Base-by-base conservation (phyloP, 225 moss, liverwort and hornwort species). In the Lunularia cruciata region DNA sequence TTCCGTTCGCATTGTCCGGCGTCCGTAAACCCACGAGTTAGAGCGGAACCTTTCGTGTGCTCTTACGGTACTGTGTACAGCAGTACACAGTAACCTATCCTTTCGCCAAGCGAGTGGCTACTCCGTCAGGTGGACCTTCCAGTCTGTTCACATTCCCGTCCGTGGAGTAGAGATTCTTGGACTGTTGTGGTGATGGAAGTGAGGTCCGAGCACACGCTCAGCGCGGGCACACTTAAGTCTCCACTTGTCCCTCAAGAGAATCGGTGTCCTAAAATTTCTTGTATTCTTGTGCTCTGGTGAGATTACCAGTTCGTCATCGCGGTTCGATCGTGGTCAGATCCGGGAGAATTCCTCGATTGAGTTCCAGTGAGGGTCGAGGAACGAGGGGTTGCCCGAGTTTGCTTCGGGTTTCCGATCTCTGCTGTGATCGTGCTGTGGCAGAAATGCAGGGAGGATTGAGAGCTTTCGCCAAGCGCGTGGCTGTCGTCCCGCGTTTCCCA, bases 371-470 rank as follows among this genome's bases (percentile, higher is more conserved):
- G n/a, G n/a, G n/a, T n/a, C n/a, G n/a, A n/a, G n/a, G n/a, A n/a
- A n/a, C n/a, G n/a, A n/a, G n/a, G n/a, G n/a, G n/a, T n/a, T n/a
- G n/a, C n/a, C n/a, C n/a, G n/a, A n/a, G 1, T 3, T 27, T 14
- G 4, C 13, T 25, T 54, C 26, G 0, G 26, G 25, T 1, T 6
- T 16, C 43, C 16, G 1, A 27, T 28, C 3, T 22, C 2, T 6
- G 57, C 57, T 2, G 32, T 30, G 14, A 33, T 28, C 32, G 14
- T 31, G 32, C 30, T 32, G n/a, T 30, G 28, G 34, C 33, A 22
- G 34, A 60, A 63, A 73, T 73, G 73, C 63, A 64, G 52, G 66
- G 73, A 15, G 65, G 56, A 32, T 25, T 74, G 31, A 47, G 66
- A 52, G 65, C 65, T 36, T 66, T 66, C 26, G 73, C 57, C n/a